Conservation (phyloP, 106 monocot genomes). For the Allium sativum region DNA sequence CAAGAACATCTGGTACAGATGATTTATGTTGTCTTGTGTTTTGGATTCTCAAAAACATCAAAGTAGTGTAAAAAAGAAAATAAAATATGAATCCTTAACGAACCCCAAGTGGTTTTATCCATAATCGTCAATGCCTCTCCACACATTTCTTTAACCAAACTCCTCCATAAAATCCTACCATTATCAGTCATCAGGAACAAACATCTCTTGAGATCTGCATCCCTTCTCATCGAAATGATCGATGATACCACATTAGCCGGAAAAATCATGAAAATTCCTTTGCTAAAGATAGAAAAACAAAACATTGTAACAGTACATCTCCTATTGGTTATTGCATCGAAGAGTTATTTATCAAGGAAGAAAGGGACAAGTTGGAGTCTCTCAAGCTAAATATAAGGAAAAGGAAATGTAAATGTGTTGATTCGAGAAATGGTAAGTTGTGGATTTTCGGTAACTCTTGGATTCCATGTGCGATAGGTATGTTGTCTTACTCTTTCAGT, state of each 20-base stretch:
- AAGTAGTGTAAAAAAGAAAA: conserved; percentile 36
- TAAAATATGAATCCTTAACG: conserved; percentile 21
- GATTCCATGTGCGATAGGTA: conserved; percentile 71
- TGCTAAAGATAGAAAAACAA: conserved; percentile 5
- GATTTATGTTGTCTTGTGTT: conserved; percentile 46
- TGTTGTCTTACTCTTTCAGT: conserved; percentile 58
- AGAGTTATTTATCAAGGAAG: conserved; percentile 38
- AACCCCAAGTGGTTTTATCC: conserved; percentile 12
- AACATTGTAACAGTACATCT: no score
- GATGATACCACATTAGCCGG: conserved; percentile 19
- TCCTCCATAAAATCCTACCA: conserved; percentile 47
- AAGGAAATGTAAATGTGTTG: neutral
- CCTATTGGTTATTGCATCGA: no score
- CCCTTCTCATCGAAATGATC: conserved; percentile 44
- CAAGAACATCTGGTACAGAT: conserved; percentile 8
- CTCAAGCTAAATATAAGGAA: conserved; percentile 21
- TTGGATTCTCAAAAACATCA: no score
- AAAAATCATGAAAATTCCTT: conserved; percentile 46
- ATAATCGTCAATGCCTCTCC: conserved; percentile 18
- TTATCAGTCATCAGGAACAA: conserved; percentile 40
- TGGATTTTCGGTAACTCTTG: conserved; percentile 65
- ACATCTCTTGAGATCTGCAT: conserved; percentile 38
- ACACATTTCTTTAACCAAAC: conserved; percentile 33
- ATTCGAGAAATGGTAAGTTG: neutral
- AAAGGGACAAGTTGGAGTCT: conserved; percentile 30